These are phyloP conservation scores for Asterophora lycoperdoides DNA, from an alignment of 768 basidiomycete genomes.

Conservation along the genomic window DNA sequence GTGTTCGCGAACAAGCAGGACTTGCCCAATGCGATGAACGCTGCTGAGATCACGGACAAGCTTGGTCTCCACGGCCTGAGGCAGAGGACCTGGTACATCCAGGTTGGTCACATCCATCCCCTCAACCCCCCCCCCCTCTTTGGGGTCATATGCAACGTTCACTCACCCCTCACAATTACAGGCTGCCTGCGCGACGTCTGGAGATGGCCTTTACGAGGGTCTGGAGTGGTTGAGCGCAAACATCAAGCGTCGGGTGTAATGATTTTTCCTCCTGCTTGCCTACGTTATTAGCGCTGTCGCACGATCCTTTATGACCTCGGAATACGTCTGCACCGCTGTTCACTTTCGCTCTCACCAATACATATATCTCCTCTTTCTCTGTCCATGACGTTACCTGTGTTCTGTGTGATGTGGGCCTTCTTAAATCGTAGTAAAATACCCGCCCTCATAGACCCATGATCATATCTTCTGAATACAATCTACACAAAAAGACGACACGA, in stretches of 20 bases:
- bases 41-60: conserved; percentile 99
- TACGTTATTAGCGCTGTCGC: conserved; percentile 49
- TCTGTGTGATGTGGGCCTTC: conserved; percentile 27
- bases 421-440: conserved; percentile 26
- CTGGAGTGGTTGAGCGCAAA: conserved; percentile 94
- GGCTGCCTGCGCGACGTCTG: conserved; percentile 98
- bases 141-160: not conserved
- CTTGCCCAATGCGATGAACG: conserved; percentile 99
- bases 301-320: conserved; percentile 58
- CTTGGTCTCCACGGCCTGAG: conserved; percentile 96
- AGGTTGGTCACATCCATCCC: conserved; percentile 54
- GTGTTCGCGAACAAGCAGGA: conserved; percentile 99
- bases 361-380: conserved; percentile 27
- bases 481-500: too few species aligned
- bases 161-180: conserved; percentile 30
- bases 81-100: conserved; percentile 97
- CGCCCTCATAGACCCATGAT: conserved; percentile 34
- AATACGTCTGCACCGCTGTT: conserved; percentile 46
- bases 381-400: conserved; percentile 22
- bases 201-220: conserved; percentile 98
- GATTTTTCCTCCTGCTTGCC: conserved; percentile 23
- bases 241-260: conserved; percentile 81
- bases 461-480: conserved; percentile 4
- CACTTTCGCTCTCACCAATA: conserved; percentile 33
- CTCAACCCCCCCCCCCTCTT: too few species aligned